Percentiles rank a stretch among this genome's conserved stretches.
Conservation (phyloP, 2,329 filamentous ascomycete genomes). For the Trichophyton rubrum region DNA sequence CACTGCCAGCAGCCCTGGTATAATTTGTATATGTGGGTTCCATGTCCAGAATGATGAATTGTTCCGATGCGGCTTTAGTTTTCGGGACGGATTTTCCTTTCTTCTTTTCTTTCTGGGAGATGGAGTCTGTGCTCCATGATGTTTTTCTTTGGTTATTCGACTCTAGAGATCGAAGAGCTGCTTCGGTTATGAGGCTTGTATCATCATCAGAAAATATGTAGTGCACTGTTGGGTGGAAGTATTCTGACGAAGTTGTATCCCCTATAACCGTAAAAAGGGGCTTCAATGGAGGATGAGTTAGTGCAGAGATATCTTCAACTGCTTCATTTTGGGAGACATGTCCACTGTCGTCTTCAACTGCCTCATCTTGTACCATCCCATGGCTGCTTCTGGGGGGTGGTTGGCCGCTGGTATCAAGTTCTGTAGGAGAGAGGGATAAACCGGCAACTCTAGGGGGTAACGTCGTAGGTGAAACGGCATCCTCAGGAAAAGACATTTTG, state of each 20-base stretch:
- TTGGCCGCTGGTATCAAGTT: neutral
- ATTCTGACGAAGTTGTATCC: constrained; percentile 58
- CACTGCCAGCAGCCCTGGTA: neutral
- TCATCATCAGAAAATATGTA: constrained; percentile 94
- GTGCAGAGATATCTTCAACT: neutral
- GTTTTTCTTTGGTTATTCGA: constrained; percentile 24
- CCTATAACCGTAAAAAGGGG: constrained; percentile 79
- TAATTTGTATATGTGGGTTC: constrained; percentile 17
- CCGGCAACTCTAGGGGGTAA: constrained; percentile 16
- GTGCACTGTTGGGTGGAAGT: constrained; percentile 73
- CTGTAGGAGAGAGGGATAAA: neutral
- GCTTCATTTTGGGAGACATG: neutral
- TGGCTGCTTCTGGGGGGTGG: neutral
- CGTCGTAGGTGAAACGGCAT: constrained; percentile 17
- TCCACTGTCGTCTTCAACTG: neutral
- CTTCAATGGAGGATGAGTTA: constrained; percentile 44
- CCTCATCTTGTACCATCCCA: neutral
- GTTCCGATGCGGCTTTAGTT: constrained; percentile 33
- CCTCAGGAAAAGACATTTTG: constrained; percentile 27
- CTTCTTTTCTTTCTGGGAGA: constrained; percentile 5
- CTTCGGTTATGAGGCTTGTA: constrained; percentile 58
- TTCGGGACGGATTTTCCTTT: constrained; percentile 8
- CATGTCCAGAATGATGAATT: constrained; percentile 47
- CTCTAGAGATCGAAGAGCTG: constrained; percentile 46
- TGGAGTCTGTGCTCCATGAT: constrained; percentile 11